phyloP scores from a whole-genome alignment of 73 alveolate species.

The Stentor coeruleus region DNA sequence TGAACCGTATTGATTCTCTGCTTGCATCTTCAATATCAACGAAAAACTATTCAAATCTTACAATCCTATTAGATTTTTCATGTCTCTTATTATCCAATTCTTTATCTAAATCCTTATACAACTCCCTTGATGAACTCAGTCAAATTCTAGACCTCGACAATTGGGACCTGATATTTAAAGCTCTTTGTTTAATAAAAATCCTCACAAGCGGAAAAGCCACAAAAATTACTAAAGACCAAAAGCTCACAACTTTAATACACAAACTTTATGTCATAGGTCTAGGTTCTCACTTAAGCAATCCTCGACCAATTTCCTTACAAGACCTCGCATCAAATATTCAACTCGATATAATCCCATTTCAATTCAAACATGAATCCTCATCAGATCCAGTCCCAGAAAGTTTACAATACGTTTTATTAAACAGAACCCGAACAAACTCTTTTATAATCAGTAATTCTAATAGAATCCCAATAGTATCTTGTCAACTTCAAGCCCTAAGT shows the following conservation, averaged over 20 bases:
- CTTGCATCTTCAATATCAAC: background rate
- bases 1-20: background rate
- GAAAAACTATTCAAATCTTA: background rate
- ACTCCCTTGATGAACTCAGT: background rate
- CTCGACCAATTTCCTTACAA: background rate
- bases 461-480: background rate
- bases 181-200: background rate
- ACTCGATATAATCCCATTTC: no score
- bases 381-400: background rate
- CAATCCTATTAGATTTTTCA: background rate
- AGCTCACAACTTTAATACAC: background rate
- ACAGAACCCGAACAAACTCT: background rate
- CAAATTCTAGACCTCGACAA: background rate
- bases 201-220: background rate
- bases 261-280: constrained; percentile 12
- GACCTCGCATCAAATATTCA: background rate
- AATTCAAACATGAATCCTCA: background rate
- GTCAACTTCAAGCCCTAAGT: background rate
- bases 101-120: background rate
- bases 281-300: background rate
- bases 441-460: background rate
- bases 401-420: background rate
- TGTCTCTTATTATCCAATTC: background rate
- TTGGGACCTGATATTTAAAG: background rate
- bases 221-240: background rate